Percentiles rank a stretch among this genome's conserved stretches.
These are phyloP conservation scores for Plantago coronopus DNA, from an alignment of 305 asterid genomes.

Conservation along the genomic window DNA sequence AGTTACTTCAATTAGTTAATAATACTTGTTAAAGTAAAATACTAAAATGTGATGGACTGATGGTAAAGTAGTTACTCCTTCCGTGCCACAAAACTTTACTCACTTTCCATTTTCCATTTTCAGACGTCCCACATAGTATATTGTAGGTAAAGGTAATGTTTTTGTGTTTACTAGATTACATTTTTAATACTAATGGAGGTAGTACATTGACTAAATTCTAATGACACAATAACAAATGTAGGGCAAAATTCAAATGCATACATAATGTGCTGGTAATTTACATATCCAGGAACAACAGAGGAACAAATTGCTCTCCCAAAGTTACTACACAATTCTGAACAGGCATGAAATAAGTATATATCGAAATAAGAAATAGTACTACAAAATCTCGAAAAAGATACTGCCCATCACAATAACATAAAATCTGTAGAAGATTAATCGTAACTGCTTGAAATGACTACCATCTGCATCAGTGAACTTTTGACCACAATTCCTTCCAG, in stretches of 20 bases:
- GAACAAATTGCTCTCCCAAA: neutral
- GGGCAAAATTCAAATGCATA: conserved; percentile 2
- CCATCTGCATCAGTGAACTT: conserved; percentile 5
- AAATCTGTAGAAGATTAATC: neutral
- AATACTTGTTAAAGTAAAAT: no score
- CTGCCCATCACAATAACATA: neutral
- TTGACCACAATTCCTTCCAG: neutral
- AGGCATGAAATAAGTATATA: conserved; percentile 8
- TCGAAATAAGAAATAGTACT: neutral
- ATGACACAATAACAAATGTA: no score
- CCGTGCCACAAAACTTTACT: no score
- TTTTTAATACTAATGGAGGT: no score
- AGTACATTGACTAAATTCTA: no score
- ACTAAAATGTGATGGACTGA: no score
- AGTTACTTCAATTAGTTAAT: no score
- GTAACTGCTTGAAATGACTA: conserved; percentile 8
- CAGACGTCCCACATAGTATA: no score
- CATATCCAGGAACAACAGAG: conserved; percentile 1
- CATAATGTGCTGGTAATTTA: neutral
- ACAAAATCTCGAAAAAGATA: conserved; percentile 8
- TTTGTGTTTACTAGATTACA: no score
- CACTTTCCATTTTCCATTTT: no score
- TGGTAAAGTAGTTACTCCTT: no score
- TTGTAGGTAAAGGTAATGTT: no score
- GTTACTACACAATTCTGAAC: neutral